phyloP scores from a whole-genome alignment of 2,329 filamentous ascomycete species.

The Lecanosticta acicola region DNA sequence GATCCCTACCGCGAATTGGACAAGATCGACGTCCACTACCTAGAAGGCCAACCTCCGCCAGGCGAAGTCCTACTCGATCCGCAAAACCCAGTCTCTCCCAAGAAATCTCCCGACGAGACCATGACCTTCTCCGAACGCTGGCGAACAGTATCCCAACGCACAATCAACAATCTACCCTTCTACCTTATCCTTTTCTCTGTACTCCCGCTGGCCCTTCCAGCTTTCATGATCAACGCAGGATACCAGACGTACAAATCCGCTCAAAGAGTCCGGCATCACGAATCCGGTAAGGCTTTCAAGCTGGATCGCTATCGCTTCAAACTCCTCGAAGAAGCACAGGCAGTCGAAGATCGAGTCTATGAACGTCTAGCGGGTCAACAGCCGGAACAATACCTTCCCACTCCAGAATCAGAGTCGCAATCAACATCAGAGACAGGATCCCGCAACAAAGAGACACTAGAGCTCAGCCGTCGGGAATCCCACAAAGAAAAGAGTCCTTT shows the following conservation, averaged over 20 bases:
- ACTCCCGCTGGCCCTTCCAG: conserved; percentile 64
- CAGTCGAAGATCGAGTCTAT: conserved; percentile 70
- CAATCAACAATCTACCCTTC: conserved; percentile 55
- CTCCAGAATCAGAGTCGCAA: conserved; percentile 33
- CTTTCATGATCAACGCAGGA: conserved; percentile 69
- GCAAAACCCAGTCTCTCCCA: conserved; percentile 52
- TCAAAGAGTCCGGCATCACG: conserved; percentile 69
- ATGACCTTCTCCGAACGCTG: conserved; percentile 19
- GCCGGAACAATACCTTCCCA: conserved; percentile 61
- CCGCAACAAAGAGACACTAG: conserved; percentile 3
- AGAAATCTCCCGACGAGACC: conserved; percentile 15
- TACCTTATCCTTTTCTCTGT: conserved; percentile 62
- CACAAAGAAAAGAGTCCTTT: conserved; percentile 29
- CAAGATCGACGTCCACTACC: conserved; percentile 64
- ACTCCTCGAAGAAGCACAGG: conserved; percentile 66
- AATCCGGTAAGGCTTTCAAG: conserved; percentile 56
- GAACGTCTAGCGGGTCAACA: conserved; percentile 66
- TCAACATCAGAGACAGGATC: neutral
- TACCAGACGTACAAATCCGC: conserved; percentile 71
- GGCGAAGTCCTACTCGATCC: conserved; percentile 72
- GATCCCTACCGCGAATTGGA: conserved; percentile 70
- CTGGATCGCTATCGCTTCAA: conserved; percentile 69
- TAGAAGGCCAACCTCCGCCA: conserved; percentile 61
- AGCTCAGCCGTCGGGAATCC: conserved; percentile 20
- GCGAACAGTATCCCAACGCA: conserved; percentile 24